These are phyloP conservation scores for Medicago ruthenica DNA, from an alignment of 306 rosid genomes.

Conservation along the genomic window DNA sequence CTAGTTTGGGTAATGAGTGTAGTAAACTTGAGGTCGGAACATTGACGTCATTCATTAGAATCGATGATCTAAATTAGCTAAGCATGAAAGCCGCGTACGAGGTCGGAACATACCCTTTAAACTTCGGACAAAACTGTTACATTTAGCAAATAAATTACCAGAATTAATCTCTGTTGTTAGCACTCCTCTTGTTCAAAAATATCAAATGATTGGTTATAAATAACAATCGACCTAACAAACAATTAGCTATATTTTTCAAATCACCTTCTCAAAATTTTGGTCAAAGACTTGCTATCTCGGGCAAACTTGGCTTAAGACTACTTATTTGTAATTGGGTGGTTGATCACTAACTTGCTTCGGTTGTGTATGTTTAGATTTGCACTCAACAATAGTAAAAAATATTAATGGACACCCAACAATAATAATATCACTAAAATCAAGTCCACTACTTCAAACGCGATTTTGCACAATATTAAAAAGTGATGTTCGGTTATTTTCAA, in stretches of 20 bases:
- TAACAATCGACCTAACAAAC: background rate
- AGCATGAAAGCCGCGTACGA: too few species aligned
- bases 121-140: too few species aligned
- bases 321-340: background rate
- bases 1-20: too few species aligned
- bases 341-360: background rate
- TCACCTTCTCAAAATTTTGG: background rate
- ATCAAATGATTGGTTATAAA: background rate
- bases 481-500: background rate
- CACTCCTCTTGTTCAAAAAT: too few species aligned
- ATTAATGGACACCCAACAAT: too few species aligned
- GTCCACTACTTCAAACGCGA: background rate
- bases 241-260: background rate
- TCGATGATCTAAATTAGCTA: too few species aligned
- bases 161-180: too few species aligned
- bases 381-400: background rate
- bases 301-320: background rate
- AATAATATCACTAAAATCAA: background rate
- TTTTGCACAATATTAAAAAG: background rate
- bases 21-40: too few species aligned
- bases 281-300: background rate
- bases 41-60: too few species aligned
- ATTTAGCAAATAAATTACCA: too few species aligned
- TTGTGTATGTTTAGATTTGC: background rate
- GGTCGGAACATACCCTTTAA: too few species aligned